Base-by-base conservation (phyloP, 305 asterid genomes). In the Lippia alba region DNA sequence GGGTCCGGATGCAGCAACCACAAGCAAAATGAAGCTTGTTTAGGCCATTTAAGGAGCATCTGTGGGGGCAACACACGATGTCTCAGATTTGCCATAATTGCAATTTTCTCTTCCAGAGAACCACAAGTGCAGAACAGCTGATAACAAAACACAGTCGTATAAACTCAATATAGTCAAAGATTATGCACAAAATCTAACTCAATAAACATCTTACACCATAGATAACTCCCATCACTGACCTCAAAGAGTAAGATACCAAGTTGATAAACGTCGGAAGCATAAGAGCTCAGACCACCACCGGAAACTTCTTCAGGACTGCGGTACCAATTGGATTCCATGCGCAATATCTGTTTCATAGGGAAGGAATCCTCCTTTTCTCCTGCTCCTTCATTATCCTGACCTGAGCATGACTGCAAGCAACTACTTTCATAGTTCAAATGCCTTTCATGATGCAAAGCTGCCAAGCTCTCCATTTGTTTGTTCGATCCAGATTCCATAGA, bases 1-100 rank as follows among this genome's bases (percentile, higher is more conserved):
- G 92, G 91, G 56, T 86, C 94, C 41, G 96, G 96, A 74, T 89
- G 94, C 76, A 87, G 82, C 81, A 89, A 79, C 96, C 96, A 86
- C 51, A 87, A 71, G 83, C 96, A 89, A 85, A 84, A 87, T n/a
- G 92, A 84, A 69, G 94, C 94, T 81, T 87, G 92, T 77, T 87
- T 89, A 36, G 96, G 91, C 94, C 94, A 85, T 73, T 80, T 87
- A 57, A 85, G 82, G 53, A 89, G 92, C 84, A 87, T 77, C 73
- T 82, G 90, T 19, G 94, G 96, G 59, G 96, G 94, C 62, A 89
- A 86, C 69, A 87, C 89, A 14, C 96, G 91, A 48, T 89, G 96
- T 70, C 88, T 83, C 73, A 89, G 76, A 69, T 83, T 89, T 57
- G 79, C 79, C 96, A 89, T 89, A 32, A 84, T 84, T 41, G 84